These are phyloP conservation scores for Quercus mongolica DNA, from an alignment of 306 rosid genomes.

Conservation along the genomic window DNA sequence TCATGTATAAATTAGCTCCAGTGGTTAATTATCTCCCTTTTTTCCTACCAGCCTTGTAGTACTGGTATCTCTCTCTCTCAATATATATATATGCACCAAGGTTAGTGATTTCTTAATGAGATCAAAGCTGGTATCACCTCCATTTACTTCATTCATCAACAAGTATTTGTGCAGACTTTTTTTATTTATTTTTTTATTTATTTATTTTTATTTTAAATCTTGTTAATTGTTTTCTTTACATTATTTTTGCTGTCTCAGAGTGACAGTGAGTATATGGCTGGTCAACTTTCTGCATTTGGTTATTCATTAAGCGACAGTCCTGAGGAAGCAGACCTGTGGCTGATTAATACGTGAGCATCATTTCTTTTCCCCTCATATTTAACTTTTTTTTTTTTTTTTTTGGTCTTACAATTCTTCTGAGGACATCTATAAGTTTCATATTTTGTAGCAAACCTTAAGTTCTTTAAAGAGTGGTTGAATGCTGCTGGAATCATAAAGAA, in stretches of 20 bases:
- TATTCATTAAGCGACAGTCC: constrained; percentile 75
- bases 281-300: constrained; percentile 93
- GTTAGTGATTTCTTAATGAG: background rate
- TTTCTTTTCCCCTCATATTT: constrained; percentile 1
- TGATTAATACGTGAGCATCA: constrained; percentile 75
- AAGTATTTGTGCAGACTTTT: background rate
- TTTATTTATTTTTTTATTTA: background rate
- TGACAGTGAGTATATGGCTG: constrained; percentile 97
- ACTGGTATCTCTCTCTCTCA: background rate
- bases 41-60: background rate
- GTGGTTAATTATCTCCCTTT: background rate
- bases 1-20: background rate
- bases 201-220: background rate
- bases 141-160: background rate
- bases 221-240: background rate
- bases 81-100: too few species aligned
- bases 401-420: background rate
- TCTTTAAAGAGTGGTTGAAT: too few species aligned
- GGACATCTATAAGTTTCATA: background rate
- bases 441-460: background rate
- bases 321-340: constrained; percentile 94
- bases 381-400: background rate
- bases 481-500: too few species aligned
- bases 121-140: background rate
- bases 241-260: constrained; percentile 46